Evolutionary conservation across 1,284 basidiomycete species (phyloP).

Genomic region (Irpex lacteus): DNA sequence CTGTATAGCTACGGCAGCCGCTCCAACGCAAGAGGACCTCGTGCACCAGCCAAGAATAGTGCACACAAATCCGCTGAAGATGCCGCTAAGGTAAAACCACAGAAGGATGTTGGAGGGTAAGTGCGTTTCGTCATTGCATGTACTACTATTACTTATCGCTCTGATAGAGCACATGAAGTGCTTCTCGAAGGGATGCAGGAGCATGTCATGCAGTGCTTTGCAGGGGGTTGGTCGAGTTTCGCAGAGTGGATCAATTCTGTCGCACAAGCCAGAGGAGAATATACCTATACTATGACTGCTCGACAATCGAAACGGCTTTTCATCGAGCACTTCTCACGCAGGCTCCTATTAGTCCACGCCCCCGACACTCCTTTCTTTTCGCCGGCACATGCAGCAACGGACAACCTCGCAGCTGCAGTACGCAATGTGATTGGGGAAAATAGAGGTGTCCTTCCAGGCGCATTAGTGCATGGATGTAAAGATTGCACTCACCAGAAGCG

Average conservation of each 20-base stretch:
- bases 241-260: not conserved
- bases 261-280: not conserved
- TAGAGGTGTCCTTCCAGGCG: not conserved
- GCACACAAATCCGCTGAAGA: no score
- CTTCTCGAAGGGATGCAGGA: no score
- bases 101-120: no score
- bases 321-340: constrained; percentile 4
- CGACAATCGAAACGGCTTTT: constrained; percentile 5
- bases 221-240: constrained; percentile 1
- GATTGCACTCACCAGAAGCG: constrained; percentile 9
- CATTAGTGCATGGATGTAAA: constrained; percentile 6
- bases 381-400: not conserved
- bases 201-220: not conserved
- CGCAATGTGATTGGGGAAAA: constrained; percentile 1
- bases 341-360: not conserved
- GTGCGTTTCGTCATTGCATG: no score
- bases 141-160: no score
- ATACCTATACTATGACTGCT: not conserved
- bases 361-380: not conserved
- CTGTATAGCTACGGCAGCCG: no score
- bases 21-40: no score
- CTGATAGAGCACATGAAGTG: no score
- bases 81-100: no score
- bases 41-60: no score
- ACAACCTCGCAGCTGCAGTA: not conserved